These are phyloP conservation scores for Erythrophleum fordii DNA, from an alignment of 306 rosid species.

Conservation along the genomic window DNA sequence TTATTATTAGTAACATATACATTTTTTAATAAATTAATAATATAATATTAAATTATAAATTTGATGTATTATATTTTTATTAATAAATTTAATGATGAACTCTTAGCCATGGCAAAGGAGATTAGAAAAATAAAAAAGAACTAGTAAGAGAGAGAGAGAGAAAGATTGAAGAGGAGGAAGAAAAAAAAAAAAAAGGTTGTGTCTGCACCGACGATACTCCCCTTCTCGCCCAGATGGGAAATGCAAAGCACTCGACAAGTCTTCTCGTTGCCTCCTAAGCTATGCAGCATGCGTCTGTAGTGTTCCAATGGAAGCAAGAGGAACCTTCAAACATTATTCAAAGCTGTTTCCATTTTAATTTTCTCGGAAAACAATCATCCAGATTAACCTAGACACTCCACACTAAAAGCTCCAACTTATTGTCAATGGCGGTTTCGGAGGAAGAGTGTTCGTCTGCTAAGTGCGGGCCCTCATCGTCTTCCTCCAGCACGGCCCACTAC, in stretches of 20 bases:
- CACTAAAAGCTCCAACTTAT: neutral
- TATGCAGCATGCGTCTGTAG: neutral
- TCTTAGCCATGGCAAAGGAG: too few relatives aligned
- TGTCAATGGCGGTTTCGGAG: constrained; percentile 82
- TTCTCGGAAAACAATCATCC: constrained; percentile 17
- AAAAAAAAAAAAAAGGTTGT: neutral
- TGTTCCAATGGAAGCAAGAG: constrained; percentile 18
- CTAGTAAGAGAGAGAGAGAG: neutral
- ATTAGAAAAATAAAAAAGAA: neutral
- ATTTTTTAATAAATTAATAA: neutral
- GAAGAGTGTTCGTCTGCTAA: constrained; percentile 89
- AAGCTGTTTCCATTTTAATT: neutral
- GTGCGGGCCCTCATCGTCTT: constrained; percentile 66
- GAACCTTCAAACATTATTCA: neutral
- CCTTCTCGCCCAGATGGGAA: neutral
- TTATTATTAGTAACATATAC: too few relatives aligned
- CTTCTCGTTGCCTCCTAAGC: neutral
- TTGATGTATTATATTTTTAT: neutral
- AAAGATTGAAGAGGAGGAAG: neutral
- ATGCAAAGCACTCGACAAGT: neutral
- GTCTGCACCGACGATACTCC: neutral
- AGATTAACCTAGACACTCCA: constrained; percentile 25
- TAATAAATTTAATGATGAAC: neutral
- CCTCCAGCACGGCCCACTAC: constrained; percentile 58
- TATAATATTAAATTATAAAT: neutral